phyloP scores from a whole-genome alignment of 2,329 filamentous ascomycete species.

The Xylariaceae sp. region DNA sequence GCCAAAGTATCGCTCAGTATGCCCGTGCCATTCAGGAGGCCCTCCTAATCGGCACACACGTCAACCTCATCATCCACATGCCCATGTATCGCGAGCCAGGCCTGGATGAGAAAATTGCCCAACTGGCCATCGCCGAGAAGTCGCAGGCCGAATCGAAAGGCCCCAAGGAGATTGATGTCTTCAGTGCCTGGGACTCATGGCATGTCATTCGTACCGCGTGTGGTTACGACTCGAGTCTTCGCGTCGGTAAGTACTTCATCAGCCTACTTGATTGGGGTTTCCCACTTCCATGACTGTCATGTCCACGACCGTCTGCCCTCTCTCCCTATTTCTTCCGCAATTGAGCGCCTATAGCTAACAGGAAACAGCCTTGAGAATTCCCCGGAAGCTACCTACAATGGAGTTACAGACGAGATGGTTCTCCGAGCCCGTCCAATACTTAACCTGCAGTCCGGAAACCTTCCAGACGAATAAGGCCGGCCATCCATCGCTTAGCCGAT shows the following conservation, averaged over 20 bases:
- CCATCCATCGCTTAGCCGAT: slow-evolving; percentile 55
- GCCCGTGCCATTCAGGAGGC: slow-evolving; percentile 79
- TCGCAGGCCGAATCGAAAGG: slow-evolving; percentile 32
- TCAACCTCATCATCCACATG: slow-evolving; percentile 75
- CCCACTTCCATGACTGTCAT: slow-evolving; percentile 7
- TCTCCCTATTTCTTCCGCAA: neutral
- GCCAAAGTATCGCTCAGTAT: slow-evolving; percentile 64
- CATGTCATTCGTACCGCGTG: slow-evolving; percentile 79
- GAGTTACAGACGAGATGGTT: slow-evolving; percentile 64
- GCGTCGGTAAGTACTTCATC: slow-evolving; percentile 63
- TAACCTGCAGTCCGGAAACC: slow-evolving; percentile 48
- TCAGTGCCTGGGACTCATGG: slow-evolving; percentile 90
- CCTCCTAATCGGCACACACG: slow-evolving; percentile 65
- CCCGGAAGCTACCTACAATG: slow-evolving; percentile 53
- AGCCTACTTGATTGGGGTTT: neutral
- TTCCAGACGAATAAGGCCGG: slow-evolving; percentile 59
- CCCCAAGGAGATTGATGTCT: slow-evolving; percentile 59
- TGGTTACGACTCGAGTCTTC: slow-evolving; percentile 75
- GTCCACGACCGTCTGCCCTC: neutral
- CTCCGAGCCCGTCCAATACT: slow-evolving; percentile 59
- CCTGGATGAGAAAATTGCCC: slow-evolving; percentile 46
- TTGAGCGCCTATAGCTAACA: neutral
- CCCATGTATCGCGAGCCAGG: slow-evolving; percentile 75
- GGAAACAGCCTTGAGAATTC: slow-evolving; percentile 49
- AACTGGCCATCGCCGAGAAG: slow-evolving; percentile 44